Base-by-base conservation (phyloP, 305 asterid genomes). In the Stenogyne calaminthoides region DNA sequence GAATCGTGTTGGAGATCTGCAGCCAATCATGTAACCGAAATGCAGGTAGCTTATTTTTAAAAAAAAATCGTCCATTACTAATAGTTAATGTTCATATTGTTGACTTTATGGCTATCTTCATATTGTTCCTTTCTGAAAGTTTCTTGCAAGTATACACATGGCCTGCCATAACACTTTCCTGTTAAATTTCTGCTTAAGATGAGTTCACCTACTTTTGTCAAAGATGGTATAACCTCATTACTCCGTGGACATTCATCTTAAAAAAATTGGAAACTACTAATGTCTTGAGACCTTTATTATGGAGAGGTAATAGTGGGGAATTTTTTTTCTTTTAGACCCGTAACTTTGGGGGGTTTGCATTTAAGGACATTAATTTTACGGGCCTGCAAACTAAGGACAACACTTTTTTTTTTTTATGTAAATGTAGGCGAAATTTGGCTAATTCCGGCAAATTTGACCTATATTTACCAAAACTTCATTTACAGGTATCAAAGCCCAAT, bases 21-120 rank as follows among this genome's bases (percentile, higher is more conserved):
- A 25, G 86, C 82, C 67, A 88, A 87, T 85, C 96, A 92, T 88
- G 98, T 95, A 69, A 95, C 99, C 40, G 95, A 95, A 81, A 88
- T 90, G 95, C 98, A 95, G 99, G 99, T 95, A 77, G 55, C 52
- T 56, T 55, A 15, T 55, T 61, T 15, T 18, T 12, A 18, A 69
- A 25, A n/a, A 25, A 25, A 25, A 1, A n/a, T 25, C 58, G 56
- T 68, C 72, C 29, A 25, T 2, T 25, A 1, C 29, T 25, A 25
- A 25, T 25, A 25, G 3, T 25, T 25, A 25, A 25, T 25, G 29
- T 25, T 25, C 29, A 25, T 25, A 25, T 25, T 1, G 47, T 42
- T 65, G 12, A 44, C 40, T 40, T 46, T 63, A 32, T 59, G 15
- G 49, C 12, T 67, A 42, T 75, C 37, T 67, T 39, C 37, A 42